These are phyloP conservation scores for Keqinozyma sinolaborantium DNA, from an alignment of 1,139 yeast genomes.

Conservation along the genomic window DNA sequence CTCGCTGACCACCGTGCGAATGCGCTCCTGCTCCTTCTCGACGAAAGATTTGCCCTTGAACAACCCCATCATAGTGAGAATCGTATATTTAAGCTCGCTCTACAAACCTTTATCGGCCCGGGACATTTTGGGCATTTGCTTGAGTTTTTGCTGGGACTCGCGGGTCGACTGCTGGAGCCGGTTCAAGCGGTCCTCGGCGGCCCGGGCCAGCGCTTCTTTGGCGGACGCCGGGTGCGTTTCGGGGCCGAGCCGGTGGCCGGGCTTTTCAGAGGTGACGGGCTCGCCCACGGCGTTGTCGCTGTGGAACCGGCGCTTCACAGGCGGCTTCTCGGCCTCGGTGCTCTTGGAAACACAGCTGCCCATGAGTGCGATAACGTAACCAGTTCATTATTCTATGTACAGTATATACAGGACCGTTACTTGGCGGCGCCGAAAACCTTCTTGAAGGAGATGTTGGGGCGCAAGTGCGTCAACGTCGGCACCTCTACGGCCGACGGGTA, in stretches of 20 bases:
- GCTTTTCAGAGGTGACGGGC: too few species aligned
- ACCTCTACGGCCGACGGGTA: neutral
- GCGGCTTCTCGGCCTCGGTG: neutral
- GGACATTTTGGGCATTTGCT: neutral
- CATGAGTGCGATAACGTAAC: neutral
- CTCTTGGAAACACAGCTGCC: neutral
- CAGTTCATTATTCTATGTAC: neutral
- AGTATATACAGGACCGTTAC: neutral
- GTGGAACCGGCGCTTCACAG: too few species aligned
- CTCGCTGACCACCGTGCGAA: constrained; percentile 20
- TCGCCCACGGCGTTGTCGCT: too few species aligned
- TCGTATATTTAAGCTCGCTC: neutral
- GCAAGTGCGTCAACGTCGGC: neutral
- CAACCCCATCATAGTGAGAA: neutral
- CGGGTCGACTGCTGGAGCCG: neutral
- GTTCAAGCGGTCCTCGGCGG: neutral
- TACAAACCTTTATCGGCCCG: constrained; percentile 1
- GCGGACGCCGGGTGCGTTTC: neutral
- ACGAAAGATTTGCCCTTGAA: constrained; percentile 19
- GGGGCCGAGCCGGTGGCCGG: neutral
- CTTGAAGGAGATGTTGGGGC: neutral
- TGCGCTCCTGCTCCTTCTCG: constrained; percentile 23
- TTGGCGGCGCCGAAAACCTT: neutral
- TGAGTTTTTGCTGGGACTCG: neutral
- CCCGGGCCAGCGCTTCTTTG: neutral